Evolutionary conservation across 805 yeast genomes (phyloP), one percentile per base, ranked within the genome.

Genomic region (Barnettozyma wickerhamii): DNA sequence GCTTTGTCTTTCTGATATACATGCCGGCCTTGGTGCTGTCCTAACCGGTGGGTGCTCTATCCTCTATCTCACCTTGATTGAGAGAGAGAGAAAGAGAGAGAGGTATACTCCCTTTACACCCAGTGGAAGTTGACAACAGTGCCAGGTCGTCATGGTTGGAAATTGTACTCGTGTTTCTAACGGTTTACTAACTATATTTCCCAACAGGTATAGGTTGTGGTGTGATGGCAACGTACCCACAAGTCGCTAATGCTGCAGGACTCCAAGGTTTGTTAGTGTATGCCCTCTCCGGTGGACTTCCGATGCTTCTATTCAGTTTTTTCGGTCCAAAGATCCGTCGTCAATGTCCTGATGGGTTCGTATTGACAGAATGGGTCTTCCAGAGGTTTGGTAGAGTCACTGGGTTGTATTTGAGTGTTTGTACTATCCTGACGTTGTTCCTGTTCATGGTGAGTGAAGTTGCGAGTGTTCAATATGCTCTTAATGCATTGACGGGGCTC

Each of bases 331-430:
- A 79, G 9, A 81, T 90, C 44, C 71, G 96, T 49, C 74, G 68
- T 44, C 74, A 75, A 50, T 85, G 95, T 51, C 97, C 97, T 0
- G 77, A 85, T 7, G 97, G 96, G 3, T 90, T 90, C 59, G 89
- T 90, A 20, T 66, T 90, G 51, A 88, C 96, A 5, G 96, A 90
- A 59, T 90, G 97, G 97, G 91, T 87, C n/a, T 75, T 86, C 56
- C 77, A 76, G 35, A 69, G 96, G 51, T 90, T 73, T 58, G 97
- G 96, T 2, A 58, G 70, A 5, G 63, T 81, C 13, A 71, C 95
- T 4, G 84, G 87, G 1, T 65, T 87, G 49, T 85, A 87, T 51
- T 63, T 90, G 34, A 81, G 95, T 12, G 79, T 78, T 34, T 86
- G 89, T 61, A 87, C 96, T 1, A 75, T 90, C 39, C 70, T 90